These are phyloP conservation scores for Phytophthora cactorum DNA, from an alignment of 352 stramenopile species.

Conservation along the genomic window DNA sequence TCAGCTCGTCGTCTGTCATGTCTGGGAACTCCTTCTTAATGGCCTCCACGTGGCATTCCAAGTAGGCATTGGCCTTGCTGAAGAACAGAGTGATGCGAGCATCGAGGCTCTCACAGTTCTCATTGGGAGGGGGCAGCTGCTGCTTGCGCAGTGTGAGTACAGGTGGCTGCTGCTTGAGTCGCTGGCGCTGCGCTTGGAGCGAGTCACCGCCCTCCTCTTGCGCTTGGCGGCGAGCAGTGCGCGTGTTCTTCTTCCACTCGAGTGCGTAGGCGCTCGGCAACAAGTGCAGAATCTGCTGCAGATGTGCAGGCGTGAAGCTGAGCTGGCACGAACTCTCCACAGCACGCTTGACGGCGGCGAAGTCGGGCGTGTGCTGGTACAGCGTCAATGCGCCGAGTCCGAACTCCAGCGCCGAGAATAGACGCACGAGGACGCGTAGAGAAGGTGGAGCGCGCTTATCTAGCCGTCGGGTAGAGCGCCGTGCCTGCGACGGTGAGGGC, in stretches of 20 bases:
- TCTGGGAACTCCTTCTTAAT: conserved; percentile 40
- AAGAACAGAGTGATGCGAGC: conserved; percentile 58
- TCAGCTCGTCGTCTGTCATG: conserved; percentile 42
- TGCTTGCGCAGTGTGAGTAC: conserved; percentile 65
- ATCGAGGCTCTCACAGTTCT: conserved; percentile 45
- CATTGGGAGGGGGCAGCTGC: conserved; percentile 36
- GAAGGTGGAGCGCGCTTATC: conserved; percentile 48
- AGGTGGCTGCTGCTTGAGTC: conserved; percentile 34
- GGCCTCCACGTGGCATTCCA: conserved; percentile 26
- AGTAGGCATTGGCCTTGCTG: conserved; percentile 39
- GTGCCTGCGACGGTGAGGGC: not conserved
- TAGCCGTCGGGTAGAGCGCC: conserved; percentile 22
- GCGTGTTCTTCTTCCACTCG: conserved; percentile 50
- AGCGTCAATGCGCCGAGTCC: conserved; percentile 67
- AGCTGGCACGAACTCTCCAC: conserved; percentile 77
- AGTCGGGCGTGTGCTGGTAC: conserved; percentile 75
- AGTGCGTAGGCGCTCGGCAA: conserved; percentile 58
- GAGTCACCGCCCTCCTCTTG: conserved; percentile 27
- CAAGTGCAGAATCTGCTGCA: conserved; percentile 67
- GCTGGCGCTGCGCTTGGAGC: conserved; percentile 23
- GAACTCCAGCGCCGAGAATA: conserved; percentile 80
- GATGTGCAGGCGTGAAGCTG: conserved; percentile 52
- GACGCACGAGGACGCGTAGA: conserved; percentile 51
- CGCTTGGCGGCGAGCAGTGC: conserved; percentile 25
- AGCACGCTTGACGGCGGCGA: conserved; percentile 62